A percentile compares a stretch with the other conserved stretches of the same genome.
phyloP scores from a whole-genome alignment of 805 yeast species.

The Candida arabinofermentans region DNA sequence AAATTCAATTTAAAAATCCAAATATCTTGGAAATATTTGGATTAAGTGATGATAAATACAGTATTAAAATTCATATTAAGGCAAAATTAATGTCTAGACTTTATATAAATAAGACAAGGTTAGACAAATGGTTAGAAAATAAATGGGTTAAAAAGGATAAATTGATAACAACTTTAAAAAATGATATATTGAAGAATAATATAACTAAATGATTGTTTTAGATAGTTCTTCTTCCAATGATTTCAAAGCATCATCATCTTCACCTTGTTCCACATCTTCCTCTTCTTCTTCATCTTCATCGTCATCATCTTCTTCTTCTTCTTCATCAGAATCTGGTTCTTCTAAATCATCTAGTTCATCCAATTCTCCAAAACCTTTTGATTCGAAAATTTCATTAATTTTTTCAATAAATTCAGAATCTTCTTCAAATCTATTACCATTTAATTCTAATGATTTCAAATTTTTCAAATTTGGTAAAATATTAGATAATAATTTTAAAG shows the following conservation, averaged over 20 bases:
- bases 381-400: conserved; percentile 60
- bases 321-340: conserved; percentile 69
- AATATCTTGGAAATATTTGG: conserved; percentile 35
- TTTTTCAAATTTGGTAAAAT: conserved; percentile 55
- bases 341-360: conserved; percentile 96
- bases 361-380: conserved; percentile 73
- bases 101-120: conserved; percentile 47
- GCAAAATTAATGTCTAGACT: conserved; percentile 43
- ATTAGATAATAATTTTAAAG: conserved; percentile 55
- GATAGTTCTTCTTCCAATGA: conserved; percentile 53
- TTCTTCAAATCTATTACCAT: conserved; percentile 91
- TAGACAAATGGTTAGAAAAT: conserved; percentile 74
- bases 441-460: conserved; percentile 70
- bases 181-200: conserved; percentile 10
- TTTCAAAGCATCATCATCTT: conserved; percentile 38
- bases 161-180: conserved; percentile 37
- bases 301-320: conserved; percentile 58
- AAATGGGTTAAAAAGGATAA: conserved; percentile 71
- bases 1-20: conserved; percentile 31
- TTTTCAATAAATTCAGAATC: conserved; percentile 68
- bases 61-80: conserved; percentile 44
- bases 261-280: conserved; percentile 46
- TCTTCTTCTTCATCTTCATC: conserved; percentile 48
- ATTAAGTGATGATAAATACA: conserved; percentile 26
- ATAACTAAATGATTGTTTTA: conserved; percentile 24